phyloP scores from a whole-genome alignment of 306 rosid genomes.

The Bauhinia variegata region DNA sequence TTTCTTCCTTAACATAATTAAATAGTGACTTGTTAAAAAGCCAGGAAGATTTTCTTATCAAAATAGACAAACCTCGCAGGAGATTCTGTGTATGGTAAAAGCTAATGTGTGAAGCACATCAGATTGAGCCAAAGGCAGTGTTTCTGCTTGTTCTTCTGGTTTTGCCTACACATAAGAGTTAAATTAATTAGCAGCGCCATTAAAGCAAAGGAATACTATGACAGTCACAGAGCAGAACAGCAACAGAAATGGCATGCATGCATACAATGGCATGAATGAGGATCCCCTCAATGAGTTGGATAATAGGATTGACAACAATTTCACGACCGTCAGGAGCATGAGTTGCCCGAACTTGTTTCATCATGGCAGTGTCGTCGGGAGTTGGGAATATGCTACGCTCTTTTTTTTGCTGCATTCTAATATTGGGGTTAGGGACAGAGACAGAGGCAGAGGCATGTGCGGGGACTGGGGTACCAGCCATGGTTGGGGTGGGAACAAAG shows the following conservation, averaged over 20 bases:
- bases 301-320: conserved; percentile 67
- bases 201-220: background rate
- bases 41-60: conserved; percentile 4
- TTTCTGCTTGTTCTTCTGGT: conserved; percentile 44
- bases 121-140: conserved; percentile 41
- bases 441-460: background rate
- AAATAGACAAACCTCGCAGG: conserved; percentile 59
- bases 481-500: too few species aligned
- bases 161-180: conserved; percentile 53
- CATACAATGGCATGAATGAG: conserved; percentile 48
- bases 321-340: conserved; percentile 67
- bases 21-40: conserved; percentile 5
- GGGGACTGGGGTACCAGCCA: conserved; percentile 42
- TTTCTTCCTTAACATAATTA: conserved; percentile 22
- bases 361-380: conserved; percentile 72
- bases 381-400: conserved; percentile 52
- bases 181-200: background rate
- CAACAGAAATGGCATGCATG: conserved; percentile 14
- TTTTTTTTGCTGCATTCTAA: conserved; percentile 40
- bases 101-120: conserved; percentile 64
- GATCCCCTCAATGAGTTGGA: conserved; percentile 57
- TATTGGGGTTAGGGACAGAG: conserved; percentile 16
- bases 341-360: conserved; percentile 70
- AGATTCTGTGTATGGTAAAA: conserved; percentile 67
- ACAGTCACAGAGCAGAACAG: too few species aligned